Evolutionary conservation across 2,329 filamentous ascomycete species (phyloP), one percentile per base, ranked within the genome.

Genomic region (Drechslerella coelobrocha): DNA sequence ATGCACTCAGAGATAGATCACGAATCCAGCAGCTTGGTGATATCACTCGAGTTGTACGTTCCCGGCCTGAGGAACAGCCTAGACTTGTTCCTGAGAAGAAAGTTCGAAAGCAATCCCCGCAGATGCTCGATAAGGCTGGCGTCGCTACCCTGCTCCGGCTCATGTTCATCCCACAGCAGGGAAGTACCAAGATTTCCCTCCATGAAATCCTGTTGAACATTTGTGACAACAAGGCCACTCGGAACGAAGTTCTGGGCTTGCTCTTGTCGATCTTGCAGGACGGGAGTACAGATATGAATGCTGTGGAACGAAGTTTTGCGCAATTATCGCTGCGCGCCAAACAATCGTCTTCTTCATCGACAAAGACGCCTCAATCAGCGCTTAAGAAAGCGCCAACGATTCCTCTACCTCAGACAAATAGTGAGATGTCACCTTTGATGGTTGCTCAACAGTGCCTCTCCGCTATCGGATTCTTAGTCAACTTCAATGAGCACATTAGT

Each of bases 111-210:
- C 88, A 91, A 21, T 89, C 95, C 65, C 90, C 96, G 23, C 94
- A 99, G 78, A 96, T 99, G 89, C 85, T 99, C 27, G 94, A 99
- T 79, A 97, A 96, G 80, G 85, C 92, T 50, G 94, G 95, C 24
- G 88, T 99, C 74, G 94, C 95, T 24, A 97, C 94, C n/a, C 82
- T 99, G 31, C 84, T 99, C 45, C 90, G 95, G n/a, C 84, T 99
- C 8, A 97, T 99, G 93, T 99, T 99, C 78, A 92, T 97, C 75
- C 89, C 91, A 51, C 91, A 97, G 74, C 90, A 93, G 73, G 91
- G 90, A 21, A 94, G 90, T 72, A 89, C 94, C 52, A 90, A 92
- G 74, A 86, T 84, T 72, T 90, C 91, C 68, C 83, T 99, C 57
- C 93, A 94, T 77, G 88, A 89, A 61, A 90, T 99, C 57, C 87